phyloP scores from a whole-genome alignment of 2,329 filamentous ascomycete genomes.

The Gnomoniopsis sp. region DNA sequence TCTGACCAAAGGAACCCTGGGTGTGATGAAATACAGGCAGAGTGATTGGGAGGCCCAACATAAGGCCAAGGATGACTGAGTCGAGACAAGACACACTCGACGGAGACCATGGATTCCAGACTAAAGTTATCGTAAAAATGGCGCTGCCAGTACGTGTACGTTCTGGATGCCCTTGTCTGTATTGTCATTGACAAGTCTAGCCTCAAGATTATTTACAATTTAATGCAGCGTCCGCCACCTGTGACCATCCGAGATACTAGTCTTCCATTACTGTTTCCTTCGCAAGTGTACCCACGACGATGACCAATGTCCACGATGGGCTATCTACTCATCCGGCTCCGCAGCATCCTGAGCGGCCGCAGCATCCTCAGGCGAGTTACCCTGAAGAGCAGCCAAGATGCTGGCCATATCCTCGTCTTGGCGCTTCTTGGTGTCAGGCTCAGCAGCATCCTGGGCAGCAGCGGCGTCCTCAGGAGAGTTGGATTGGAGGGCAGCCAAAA shows the following conservation, averaged over 20 bases:
- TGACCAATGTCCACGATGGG: not conserved
- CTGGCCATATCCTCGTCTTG: not conserved
- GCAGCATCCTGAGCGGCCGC: not conserved
- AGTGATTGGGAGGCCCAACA: not conserved
- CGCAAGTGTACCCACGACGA: not conserved
- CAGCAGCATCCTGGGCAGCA: constrained; percentile 1
- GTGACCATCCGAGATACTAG: no score
- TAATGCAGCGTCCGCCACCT: not conserved
- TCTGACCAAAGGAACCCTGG: not conserved
- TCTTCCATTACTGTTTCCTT: not conserved
- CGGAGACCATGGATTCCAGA: no score
- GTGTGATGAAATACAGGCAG: not conserved
- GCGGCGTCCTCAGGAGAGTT: constrained; percentile 8
- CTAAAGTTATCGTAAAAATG: no score
- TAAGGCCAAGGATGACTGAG: not conserved
- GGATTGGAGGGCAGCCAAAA: constrained; percentile 1
- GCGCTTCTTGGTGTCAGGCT: not conserved
- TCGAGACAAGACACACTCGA: not conserved
- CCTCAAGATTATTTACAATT: not conserved
- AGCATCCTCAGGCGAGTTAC: not conserved
- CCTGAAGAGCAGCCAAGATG: not conserved
- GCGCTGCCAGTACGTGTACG: not conserved
- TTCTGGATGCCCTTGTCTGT: not conserved
- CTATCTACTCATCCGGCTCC: not conserved
- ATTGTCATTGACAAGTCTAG: no score